A percentile compares a stretch with the other conserved stretches of the same genome.
Conservation (phyloP, 1,139 yeast species). For the Williopsis jadinii region DNA sequence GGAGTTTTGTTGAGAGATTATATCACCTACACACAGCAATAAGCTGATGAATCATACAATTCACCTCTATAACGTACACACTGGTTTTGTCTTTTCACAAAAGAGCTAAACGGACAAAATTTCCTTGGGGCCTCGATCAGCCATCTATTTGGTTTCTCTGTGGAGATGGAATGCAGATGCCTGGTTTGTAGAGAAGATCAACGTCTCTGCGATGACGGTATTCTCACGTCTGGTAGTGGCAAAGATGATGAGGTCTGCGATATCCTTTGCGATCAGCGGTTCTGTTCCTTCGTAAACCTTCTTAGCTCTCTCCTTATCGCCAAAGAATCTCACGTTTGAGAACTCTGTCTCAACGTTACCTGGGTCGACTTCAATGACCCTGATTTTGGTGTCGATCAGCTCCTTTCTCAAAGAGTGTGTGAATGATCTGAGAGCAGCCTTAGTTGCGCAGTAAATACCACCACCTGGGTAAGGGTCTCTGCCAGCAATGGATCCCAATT, state of each 20-base stretch:
- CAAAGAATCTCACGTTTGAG: conserved; percentile 58
- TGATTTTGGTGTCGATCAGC: conserved; percentile 52
- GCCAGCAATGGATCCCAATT: conserved; percentile 75
- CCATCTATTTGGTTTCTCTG: conserved; percentile 6
- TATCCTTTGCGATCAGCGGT: conserved; percentile 63
- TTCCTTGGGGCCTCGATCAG: no score
- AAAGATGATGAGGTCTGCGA: conserved; percentile 66
- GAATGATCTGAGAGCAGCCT: conserved; percentile 66
- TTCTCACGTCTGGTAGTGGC: conserved; percentile 57
- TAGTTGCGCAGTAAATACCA: conserved; percentile 73
- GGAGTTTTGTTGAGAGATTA: no score
- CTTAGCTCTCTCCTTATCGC: conserved; percentile 57
- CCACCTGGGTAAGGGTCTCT: conserved; percentile 76
- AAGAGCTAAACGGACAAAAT: no score
- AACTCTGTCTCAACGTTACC: conserved; percentile 81
- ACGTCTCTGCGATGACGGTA: conserved; percentile 65
- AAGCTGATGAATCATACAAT: no score
- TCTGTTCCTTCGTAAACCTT: conserved; percentile 62
- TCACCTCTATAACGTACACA: no score
- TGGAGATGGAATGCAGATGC: conserved; percentile 30
- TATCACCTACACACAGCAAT: no score
- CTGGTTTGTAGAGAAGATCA: conserved; percentile 65
- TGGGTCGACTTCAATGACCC: conserved; percentile 73
- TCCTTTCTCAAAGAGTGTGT: conserved; percentile 66
- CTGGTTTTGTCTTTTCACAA: no score